Evolutionary conservation across 129 eudicot genomes (phyloP).

Genomic region (Apium graveolens): DNA sequence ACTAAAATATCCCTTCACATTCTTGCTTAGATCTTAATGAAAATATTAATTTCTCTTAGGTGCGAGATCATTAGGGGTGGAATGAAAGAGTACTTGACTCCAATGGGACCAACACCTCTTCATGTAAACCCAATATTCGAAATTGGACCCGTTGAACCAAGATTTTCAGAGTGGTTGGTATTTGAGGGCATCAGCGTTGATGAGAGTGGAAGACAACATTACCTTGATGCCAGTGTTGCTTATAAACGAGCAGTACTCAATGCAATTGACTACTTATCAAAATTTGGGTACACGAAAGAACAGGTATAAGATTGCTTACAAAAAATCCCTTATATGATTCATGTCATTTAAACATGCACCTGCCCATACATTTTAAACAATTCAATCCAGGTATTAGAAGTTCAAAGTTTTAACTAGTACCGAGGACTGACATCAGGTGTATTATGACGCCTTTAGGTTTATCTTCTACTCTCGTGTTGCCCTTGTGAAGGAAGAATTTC

Average conservation of each 20-base stretch:
- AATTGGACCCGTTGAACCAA: slow-evolving; percentile 92
- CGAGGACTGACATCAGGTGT: slow-evolving; percentile 5
- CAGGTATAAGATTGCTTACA: slow-evolving; percentile 41
- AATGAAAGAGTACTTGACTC: slow-evolving; percentile 91
- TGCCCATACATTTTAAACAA: background rate
- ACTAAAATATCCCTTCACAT: background rate
- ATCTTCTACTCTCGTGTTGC: slow-evolving; percentile 92
- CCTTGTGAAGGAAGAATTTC: slow-evolving; percentile 99
- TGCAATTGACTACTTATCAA: slow-evolving; percentile 88
- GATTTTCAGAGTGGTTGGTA: slow-evolving; percentile 95
- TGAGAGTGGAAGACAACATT: slow-evolving; percentile 94
- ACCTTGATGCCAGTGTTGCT: slow-evolving; percentile 87
- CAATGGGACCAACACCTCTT: slow-evolving; percentile 95
- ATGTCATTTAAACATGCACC: slow-evolving; percentile 1
- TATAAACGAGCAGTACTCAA: slow-evolving; percentile 97
- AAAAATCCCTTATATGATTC: background rate
- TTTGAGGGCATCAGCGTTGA: slow-evolving; percentile 98
- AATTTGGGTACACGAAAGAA: slow-evolving; percentile 86
- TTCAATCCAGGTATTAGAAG: background rate
- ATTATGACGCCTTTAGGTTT: slow-evolving; percentile 38
- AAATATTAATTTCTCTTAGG: slow-evolving; percentile 31
- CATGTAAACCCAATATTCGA: slow-evolving; percentile 97
- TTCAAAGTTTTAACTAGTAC: background rate
- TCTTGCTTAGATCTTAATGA: background rate
- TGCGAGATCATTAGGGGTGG: slow-evolving; percentile 93